Evolutionary conservation across 495 filamentous ascomycete species (phyloP), one percentile per base, ranked within the genome.

Genomic region (Hyaloscypha hepaticicola): DNA sequence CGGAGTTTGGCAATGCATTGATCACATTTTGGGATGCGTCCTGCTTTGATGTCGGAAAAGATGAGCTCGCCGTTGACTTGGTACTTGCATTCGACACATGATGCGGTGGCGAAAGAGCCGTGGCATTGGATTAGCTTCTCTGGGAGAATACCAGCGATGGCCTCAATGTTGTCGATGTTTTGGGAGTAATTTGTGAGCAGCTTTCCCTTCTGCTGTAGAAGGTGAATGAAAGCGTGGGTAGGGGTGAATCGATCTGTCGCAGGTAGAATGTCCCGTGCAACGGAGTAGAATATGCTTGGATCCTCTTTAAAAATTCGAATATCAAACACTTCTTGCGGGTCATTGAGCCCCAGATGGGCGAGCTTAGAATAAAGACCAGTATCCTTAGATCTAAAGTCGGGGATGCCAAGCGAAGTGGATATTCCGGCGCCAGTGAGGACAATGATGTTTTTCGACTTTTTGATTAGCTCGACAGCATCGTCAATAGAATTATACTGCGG

Each of bases 91-190:
- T 94, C 90, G 31, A 93, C 84, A 74, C 95, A 99, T 0, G 89
- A 89, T 8, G 95, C 95, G 9, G 88, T 94, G 11, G 94, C 95
- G 73, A 97, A 99, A 14, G 90, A 95, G 57, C 95, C 95, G 68
- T 99, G 95, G 72, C 95, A 98, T 74, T 99, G 95, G 24, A 99
- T 88, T 12, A 99, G 85, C 64, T 96, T 96, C 38, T 93, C 89
- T 0, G 86, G 81, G 6, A 75, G 72, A 55, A 99, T 93, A 16
- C 95, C 95, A 1, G 94, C 95, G 61, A 90, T 87, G 33, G 85
- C 85, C 73, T 99, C 95, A 55, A 99, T 88, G 70, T 98, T 97
- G 78, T 99, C 95, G 69, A 99, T 99, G 73, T 99, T 99, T 74
- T 99, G 95, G 2, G 94, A 96, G 77, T 97, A 99, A 76, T 97